Evolutionary conservation across 140 eudicot species (phyloP).

Genomic region (Ambrosia hybrid): DNA sequence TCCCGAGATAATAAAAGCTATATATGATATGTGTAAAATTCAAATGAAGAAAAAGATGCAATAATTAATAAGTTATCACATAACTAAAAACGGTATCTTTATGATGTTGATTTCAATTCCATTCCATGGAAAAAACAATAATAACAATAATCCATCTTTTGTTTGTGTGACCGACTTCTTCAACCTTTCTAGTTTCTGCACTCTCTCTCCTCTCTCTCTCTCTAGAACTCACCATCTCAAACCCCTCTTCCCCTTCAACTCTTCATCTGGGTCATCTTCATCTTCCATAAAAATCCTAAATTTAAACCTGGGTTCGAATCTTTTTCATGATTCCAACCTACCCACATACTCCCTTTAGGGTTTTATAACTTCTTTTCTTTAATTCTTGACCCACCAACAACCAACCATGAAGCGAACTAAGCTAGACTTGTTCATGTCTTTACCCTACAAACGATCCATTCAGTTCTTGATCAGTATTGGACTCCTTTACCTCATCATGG

Average conservation of each 20-base stretch:
- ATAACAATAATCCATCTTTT: not conserved
- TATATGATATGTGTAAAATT: too few species aligned
- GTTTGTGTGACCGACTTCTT: conserved; percentile 1
- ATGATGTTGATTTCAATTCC: conserved; percentile 25
- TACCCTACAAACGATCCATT: conserved; percentile 55
- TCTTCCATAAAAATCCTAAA: not conserved
- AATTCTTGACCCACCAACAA: not conserved
- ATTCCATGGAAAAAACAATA: conserved; percentile 1
- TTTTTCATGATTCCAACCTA: conserved; percentile 24
- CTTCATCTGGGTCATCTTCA: conserved; percentile 12
- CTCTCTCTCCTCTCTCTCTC: conserved; percentile 32
- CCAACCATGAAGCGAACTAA: conserved; percentile 49
- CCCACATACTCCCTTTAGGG: conserved; percentile 33
- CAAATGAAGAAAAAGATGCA: too few species aligned
- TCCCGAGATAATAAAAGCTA: too few species aligned
- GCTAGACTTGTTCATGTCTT: conserved; percentile 42
- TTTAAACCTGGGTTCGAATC: not conserved
- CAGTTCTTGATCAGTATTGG: conserved; percentile 50
- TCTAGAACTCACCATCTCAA: conserved; percentile 33
- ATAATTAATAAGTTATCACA: too few species aligned
- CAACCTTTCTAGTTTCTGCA: conserved; percentile 25
- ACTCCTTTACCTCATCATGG: conserved; percentile 52
- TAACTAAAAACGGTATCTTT: conserved; percentile 24
- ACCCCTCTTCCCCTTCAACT: conserved; percentile 10
- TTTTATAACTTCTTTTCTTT: conserved; percentile 19